Evolutionary conservation across 345 rosid genomes (phyloP), one percentile per base, ranked within the genome.

Genomic region (Populus nigra): DNA sequence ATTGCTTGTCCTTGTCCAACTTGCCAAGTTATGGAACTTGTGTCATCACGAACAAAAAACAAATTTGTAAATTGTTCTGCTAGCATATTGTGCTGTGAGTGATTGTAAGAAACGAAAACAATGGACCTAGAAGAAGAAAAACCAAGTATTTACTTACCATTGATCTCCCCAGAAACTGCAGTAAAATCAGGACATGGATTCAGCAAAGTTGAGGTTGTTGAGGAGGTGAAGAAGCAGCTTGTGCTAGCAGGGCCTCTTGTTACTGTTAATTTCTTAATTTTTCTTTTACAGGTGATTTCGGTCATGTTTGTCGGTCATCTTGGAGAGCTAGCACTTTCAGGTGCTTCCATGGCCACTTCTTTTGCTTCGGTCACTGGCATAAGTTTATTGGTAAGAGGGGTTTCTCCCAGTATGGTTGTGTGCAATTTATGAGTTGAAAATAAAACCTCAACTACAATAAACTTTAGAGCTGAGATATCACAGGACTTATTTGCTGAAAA

Each of bases 261-360:
- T 1, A 45, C 65, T 17, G 75, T 62, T 8, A 77, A 63, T 36
- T 59, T 73, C 31, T 25, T 72, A 57, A 67, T 66, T 39, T 78
- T 11, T 67, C 41, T 73, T 27, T 39, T 72, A 27, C 81, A 66
- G 22, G 72, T 78, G 27, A 72, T 78, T 38, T 78, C 81, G n/a
- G 80, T 77, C 20, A 77, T 77, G 80, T 77, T 77, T 45, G 80
- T 77, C 1, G 80, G 80, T 62, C 80, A 77, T 72, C 75, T 77
- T 65, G 80, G 80, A 33, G 76, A 77, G 45, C n/a, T 77, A 25
- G 62, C 80, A 23, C 80, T 77, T 65, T 45, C 80, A n/a, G 8
- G 71, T 72, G 80, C 80, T 71, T 77, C 80, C 7, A 71, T 77
- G 69, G 80, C 80, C 65, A 77, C 80, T 62, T 77, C 80, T 77